phyloP scores from a whole-genome alignment of 129 eudicot genomes.

The Lactuca saligna region DNA sequence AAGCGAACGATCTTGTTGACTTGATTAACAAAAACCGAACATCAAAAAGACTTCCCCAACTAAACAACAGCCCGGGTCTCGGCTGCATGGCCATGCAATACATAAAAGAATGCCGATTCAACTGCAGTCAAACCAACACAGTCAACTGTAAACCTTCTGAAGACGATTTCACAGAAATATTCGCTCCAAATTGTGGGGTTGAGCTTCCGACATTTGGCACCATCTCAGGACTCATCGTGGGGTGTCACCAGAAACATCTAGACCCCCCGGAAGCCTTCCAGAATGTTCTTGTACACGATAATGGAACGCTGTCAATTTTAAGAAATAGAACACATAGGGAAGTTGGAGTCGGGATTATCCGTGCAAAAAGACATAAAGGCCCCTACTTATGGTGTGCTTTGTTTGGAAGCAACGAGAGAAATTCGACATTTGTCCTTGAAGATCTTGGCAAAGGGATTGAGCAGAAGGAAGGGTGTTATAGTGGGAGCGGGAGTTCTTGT shows the following conservation, averaged over 20 bases:
- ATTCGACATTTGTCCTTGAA: slow-evolving; percentile 69
- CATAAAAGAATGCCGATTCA: slow-evolving; percentile 60
- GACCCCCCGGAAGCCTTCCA: slow-evolving; percentile 69
- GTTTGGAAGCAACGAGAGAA: slow-evolving; percentile 45
- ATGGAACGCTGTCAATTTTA: slow-evolving; percentile 44
- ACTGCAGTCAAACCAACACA: slow-evolving; percentile 67
- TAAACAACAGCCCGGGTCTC: slow-evolving; percentile 64
- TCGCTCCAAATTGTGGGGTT: slow-evolving; percentile 83
- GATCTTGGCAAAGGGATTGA: slow-evolving; percentile 81
- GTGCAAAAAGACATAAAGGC: slow-evolving; percentile 60
- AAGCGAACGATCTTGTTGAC: slow-evolving; percentile 70
- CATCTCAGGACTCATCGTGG: slow-evolving; percentile 56
- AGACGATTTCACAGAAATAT: slow-evolving; percentile 80
- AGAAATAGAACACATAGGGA: slow-evolving; percentile 57
- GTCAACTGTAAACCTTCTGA: slow-evolving; percentile 60
- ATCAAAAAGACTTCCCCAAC: slow-evolving; percentile 48
- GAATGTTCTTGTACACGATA: slow-evolving; percentile 41
- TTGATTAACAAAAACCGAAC: slow-evolving; percentile 78
- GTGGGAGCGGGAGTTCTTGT: slow-evolving; percentile 57
- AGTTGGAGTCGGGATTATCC: slow-evolving; percentile 73
- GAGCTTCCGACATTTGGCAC: slow-evolving; percentile 86
- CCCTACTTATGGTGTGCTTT: slow-evolving; percentile 83
- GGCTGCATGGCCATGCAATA: slow-evolving; percentile 83
- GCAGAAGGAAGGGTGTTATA: slow-evolving; percentile 82
- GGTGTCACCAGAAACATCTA: slow-evolving; percentile 68